Conservation (phyloP, 345 rosid genomes). For the Arabis alpina region DNA sequence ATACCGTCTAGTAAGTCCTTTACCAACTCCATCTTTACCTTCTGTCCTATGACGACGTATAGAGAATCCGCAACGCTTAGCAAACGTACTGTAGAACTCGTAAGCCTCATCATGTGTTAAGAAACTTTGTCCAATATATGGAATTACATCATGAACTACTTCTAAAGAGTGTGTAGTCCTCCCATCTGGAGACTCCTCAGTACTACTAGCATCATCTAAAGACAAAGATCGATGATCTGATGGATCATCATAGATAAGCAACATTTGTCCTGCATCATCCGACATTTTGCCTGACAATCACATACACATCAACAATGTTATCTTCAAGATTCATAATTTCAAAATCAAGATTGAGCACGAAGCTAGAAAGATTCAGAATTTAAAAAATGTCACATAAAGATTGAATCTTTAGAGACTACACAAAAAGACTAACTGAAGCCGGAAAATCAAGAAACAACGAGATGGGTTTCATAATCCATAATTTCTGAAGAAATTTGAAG, state of each 20-base stretch:
- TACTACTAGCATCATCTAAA: conserved; percentile 78
- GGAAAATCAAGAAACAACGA: conserved; percentile 25
- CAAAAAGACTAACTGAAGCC: neutral
- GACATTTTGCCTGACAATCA: conserved; percentile 53
- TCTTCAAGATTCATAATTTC: neutral
- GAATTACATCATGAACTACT: conserved; percentile 60
- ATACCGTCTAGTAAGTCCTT: conserved; percentile 93
- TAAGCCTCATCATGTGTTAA: conserved; percentile 89
- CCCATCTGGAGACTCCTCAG: conserved; percentile 84
- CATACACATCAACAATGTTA: conserved; percentile 25
- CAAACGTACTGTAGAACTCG: conserved; percentile 83
- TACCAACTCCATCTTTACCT: conserved; percentile 96
- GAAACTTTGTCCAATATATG: conserved; percentile 87
- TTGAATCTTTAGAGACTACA: neutral
- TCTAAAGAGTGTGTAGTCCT: conserved; percentile 76
- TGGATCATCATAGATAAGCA: conserved; percentile 76
- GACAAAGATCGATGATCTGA: conserved; percentile 86
- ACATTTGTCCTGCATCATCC: conserved; percentile 71
- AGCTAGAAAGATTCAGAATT: conserved; percentile 3
- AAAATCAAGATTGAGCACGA: no score
- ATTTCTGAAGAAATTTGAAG: conserved; percentile 9
- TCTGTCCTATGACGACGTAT: conserved; percentile 95
- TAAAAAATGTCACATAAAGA: neutral
- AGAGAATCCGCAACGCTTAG: conserved; percentile 88
- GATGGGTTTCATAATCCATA: conserved; percentile 1